Evolutionary conservation across 2,329 filamentous ascomycete genomes (phyloP).

Genomic region (Ceratocystis ficicola): DNA sequence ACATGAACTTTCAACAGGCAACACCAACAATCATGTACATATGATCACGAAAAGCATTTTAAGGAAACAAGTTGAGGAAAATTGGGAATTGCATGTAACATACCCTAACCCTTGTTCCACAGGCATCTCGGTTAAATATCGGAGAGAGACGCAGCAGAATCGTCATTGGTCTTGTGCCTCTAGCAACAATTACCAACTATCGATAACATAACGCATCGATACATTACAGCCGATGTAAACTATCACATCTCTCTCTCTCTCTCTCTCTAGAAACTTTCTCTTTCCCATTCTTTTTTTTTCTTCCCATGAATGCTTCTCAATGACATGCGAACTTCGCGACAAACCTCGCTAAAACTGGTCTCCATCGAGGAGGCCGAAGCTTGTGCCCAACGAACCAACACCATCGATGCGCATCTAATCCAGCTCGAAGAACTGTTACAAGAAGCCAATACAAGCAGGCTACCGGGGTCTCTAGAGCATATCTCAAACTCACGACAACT

Average conservation of each 20-base stretch:
- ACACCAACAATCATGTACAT: too few relatives aligned
- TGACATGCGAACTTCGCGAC: constrained; percentile 9
- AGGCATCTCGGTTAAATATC: too few relatives aligned
- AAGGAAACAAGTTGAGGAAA: too few relatives aligned
- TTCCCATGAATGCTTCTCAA: neutral
- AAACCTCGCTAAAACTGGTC: constrained; percentile 2
- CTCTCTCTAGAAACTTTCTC: neutral
- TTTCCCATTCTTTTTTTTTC: neutral
- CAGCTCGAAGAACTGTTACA: constrained; percentile 10
- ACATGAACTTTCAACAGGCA: too few relatives aligned
- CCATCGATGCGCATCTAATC: constrained; percentile 6
- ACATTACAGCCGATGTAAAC: neutral
- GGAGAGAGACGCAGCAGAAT: neutral
- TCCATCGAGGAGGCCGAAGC: constrained; percentile 10
- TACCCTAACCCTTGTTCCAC: too few relatives aligned
- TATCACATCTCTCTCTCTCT: neutral
- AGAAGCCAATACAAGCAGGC: neutral
- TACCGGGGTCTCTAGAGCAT: constrained; percentile 2
- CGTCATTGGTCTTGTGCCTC: neutral
- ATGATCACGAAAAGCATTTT: too few relatives aligned
- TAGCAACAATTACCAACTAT: neutral
- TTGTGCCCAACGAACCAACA: neutral
- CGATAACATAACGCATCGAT: neutral
- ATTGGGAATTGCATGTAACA: too few relatives aligned
- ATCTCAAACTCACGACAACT: neutral